These are phyloP conservation scores for Diddensiella transvaalensis DNA, from an alignment of 805 yeast species.

Conservation along the genomic window DNA sequence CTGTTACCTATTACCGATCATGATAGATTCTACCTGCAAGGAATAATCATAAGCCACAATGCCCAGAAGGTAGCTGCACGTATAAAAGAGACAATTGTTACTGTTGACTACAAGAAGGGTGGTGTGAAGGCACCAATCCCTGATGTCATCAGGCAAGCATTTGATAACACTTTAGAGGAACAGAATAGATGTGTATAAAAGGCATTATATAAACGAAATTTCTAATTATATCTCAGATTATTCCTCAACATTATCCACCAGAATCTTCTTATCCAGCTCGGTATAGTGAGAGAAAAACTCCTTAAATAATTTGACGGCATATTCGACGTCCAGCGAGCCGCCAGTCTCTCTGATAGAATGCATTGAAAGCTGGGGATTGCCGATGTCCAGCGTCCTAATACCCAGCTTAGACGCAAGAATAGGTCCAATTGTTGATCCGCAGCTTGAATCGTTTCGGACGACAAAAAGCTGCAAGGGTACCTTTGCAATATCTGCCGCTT, in stretches of 20 bases:
- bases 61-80: constrained; percentile 33
- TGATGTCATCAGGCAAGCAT: constrained; percentile 16
- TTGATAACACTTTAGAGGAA: constrained; percentile 18
- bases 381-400: constrained; percentile 80
- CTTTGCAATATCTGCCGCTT: constrained; percentile 59
- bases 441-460: constrained; percentile 88
- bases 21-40: constrained; percentile 30
- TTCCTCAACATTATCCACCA: constrained; percentile 15
- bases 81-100: constrained; percentile 30
- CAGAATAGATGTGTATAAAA: constrained; percentile 1
- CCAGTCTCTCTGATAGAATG: constrained; percentile 92
- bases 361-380: constrained; percentile 91
- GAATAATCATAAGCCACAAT: constrained; percentile 31
- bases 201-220: not conserved
- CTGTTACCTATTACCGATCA: constrained; percentile 23
- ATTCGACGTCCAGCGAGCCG: constrained; percentile 68
- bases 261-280: constrained; percentile 20
- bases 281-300: constrained; percentile 48
- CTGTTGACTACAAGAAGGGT: constrained; percentile 30
- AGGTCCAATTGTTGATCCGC: constrained; percentile 97
- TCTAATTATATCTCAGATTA: not conserved
- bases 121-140: constrained; percentile 33
- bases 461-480: constrained; percentile 92
- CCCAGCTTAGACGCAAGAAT: constrained; percentile 85
- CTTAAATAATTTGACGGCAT: constrained; percentile 55